A percentile compares a stretch with the other conserved stretches of the same genome.
Conservation (phyloP, 148 eudicot species). For the Bassia scoparia region DNA sequence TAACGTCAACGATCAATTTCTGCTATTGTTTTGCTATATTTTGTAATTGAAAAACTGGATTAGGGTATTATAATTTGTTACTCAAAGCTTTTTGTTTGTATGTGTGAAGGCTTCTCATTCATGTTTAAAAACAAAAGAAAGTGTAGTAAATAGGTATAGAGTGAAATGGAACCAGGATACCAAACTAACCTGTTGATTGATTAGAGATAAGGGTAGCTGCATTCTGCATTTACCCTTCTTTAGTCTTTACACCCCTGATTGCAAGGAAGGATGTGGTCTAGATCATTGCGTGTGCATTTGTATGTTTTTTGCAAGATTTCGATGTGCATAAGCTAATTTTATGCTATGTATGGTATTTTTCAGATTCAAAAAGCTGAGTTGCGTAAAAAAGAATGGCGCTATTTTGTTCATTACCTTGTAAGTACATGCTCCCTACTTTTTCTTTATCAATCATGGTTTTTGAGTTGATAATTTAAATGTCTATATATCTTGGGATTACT, state of each 20-base stretch:
- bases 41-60: too few relatives aligned
- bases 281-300: neutral
- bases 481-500: neutral
- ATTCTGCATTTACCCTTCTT: neutral
- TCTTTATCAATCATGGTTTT: neutral
- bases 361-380: conserved; percentile 87
- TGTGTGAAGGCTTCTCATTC: too few relatives aligned
- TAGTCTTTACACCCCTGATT: neutral
- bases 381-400: conserved; percentile 84
- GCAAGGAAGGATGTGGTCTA: neutral
- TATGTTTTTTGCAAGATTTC: neutral
- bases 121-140: neutral
- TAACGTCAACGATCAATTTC: neutral
- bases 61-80: too few relatives aligned
- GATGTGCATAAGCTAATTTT: conserved; percentile 1
- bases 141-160: neutral
- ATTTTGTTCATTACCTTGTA: conserved; percentile 96
- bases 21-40: too few relatives aligned
- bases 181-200: neutral
- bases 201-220: neutral
- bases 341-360: conserved; percentile 14
- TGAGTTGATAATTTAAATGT: neutral
- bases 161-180: neutral
- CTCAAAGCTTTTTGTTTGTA: too few relatives aligned
- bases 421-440: conserved; percentile 30